Conservation (phyloP, 164 flowering plant species). For the Umbilicus rupestris region DNA sequence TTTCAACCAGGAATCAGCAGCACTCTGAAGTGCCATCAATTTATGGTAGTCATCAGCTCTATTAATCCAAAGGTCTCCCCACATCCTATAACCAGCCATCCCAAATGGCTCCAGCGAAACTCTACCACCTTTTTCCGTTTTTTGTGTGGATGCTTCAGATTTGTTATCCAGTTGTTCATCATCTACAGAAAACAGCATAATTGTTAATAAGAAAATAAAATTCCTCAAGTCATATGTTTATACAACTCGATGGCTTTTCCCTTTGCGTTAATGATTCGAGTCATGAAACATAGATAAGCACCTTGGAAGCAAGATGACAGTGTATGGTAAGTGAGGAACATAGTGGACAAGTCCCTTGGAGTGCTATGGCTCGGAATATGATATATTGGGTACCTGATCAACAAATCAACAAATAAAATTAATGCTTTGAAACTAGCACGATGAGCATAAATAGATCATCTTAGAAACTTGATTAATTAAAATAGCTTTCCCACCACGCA, state of each 20-base stretch:
- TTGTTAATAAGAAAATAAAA: too few relatives aligned
- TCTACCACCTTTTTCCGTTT: background rate
- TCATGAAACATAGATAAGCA: constrained; percentile 5
- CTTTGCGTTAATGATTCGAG: background rate
- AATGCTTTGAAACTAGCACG: too few relatives aligned
- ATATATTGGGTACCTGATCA: constrained; percentile 58
- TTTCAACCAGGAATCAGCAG: constrained; percentile 9
- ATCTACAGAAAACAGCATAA: background rate
- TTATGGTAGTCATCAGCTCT: background rate
- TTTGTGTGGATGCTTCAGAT: background rate
- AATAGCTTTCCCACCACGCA: constrained; percentile 39
- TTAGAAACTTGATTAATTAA: too few relatives aligned
- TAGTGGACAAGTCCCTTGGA: constrained; percentile 39
- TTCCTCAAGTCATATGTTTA: background rate
- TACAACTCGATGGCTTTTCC: background rate
- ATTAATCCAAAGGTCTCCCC: constrained; percentile 4
- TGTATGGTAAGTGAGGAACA: constrained; percentile 63
- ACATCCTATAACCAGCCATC: background rate
- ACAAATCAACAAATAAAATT: too few relatives aligned
- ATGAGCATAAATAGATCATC: too few relatives aligned
- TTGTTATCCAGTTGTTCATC: background rate
- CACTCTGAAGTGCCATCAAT: background rate
- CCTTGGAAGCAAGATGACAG: constrained; percentile 62
- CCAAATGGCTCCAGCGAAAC: constrained; percentile 2
- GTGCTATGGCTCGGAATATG: constrained; percentile 36